Percentiles rank a stretch among this genome's conserved stretches.
Evolutionary conservation across 345 rosid genomes (phyloP).

Genomic region (Arabidopsis suecica): DNA sequence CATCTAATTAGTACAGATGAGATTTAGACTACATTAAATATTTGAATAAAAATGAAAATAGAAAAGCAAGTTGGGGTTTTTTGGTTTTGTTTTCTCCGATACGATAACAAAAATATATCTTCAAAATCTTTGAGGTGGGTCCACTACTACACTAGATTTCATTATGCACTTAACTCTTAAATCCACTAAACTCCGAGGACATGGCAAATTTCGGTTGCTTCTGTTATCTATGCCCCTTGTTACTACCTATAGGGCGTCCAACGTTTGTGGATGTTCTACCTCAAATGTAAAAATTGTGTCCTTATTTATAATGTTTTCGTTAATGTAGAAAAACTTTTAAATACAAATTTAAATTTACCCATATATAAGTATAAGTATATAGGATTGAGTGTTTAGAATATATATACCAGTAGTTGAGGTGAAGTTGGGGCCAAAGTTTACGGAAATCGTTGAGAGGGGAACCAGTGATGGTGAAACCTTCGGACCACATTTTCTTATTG

Average conservation of each 20-base stretch:
- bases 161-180: conserved; percentile 19
- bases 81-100: conserved; percentile 38
- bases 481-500: conserved; percentile 83
- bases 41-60: background rate
- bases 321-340: background rate
- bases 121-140: conserved; percentile 45
- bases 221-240: conserved; percentile 20
- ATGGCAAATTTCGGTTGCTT: conserved; percentile 35
- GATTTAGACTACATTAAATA: background rate
- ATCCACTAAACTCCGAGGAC: conserved; percentile 29
- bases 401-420: conserved; percentile 65
- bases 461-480: conserved; percentile 84
- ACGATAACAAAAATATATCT: conserved; percentile 37
- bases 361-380: background rate
- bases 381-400: conserved; percentile 20
- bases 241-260: conserved; percentile 6
- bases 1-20: conserved; percentile 6
- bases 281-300: background rate
- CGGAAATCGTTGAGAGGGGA: conserved; percentile 69
- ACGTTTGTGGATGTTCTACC: background rate
- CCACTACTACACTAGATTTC: conserved; percentile 41
- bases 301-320: background rate
- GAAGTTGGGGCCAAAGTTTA: conserved; percentile 70
- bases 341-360: background rate
- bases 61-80: conserved; percentile 32